Evolutionary conservation across 208 protist genomes (phyloP), one percentile per base, ranked within the genome.

Genomic region (Hexamita inflata): DNA sequence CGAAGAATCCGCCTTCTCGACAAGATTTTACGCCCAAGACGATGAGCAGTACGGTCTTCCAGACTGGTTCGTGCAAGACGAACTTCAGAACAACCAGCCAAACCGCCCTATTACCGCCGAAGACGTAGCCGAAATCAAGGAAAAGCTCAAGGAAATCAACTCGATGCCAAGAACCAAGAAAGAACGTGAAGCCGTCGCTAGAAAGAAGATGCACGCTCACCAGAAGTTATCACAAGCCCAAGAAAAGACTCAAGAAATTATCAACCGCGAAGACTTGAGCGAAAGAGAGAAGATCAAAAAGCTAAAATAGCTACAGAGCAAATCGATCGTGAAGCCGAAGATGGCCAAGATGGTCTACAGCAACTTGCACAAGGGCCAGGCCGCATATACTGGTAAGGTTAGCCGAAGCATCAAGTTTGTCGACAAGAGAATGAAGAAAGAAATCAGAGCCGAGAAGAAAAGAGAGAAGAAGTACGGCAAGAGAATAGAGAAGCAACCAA

Each of bases 211-310:
- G 2, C 9, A 34, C 7, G 35, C 64, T 45, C 9, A 70, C n/a
- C 26, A n/a, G 38, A 9, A 4, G 11, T 45, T 45, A 19, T 45
- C 26, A 38, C 9, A 9, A n/a, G 24, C 42, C 11, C 15, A n/a
- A n/a, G 38, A n/a, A 11, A 70, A 70, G 64, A 38, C 64, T n/a
- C 30, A 70, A n/a, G 9, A n/a, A 40, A n/a, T 70, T 35, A 45
- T 38, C 15, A 38, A n/a, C 15, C 9, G 64, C 11, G 38, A n/a
- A 35, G 64, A 70, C n/a, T 32, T 70, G 26, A 70, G 32, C 7
- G 64, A 70, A 38, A n/a, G 64, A 57, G 64, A 70, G n/a, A 70
- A 70, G 35, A 34, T 70, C 9, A 70, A n/a, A n/a, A 45, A 42
- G n/a, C n/a, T 70, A 57, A 38, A 70, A 70, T 42, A 4, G 35